Evolutionary conservation across 208 protist species (phyloP).

Genomic region (Balamuthia mandrillaris): DNA sequence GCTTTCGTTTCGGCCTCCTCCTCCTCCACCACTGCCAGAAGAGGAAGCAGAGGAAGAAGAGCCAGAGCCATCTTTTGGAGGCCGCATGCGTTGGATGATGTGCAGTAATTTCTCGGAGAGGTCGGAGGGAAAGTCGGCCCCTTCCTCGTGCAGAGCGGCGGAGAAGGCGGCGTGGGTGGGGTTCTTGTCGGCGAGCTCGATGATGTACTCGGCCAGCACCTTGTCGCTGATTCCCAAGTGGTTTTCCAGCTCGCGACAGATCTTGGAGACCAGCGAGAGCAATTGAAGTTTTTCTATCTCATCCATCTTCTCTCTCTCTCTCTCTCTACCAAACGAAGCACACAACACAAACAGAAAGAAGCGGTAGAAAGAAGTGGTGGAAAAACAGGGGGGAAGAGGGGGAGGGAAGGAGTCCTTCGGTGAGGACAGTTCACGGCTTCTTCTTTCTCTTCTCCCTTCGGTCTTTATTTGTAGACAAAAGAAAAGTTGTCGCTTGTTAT

Average conservation of each 20-base stretch:
- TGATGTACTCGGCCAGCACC: conserved; percentile 79
- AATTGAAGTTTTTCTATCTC: conserved; percentile 36
- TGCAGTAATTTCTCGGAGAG: conserved; percentile 60
- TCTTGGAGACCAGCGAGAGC: conserved; percentile 70
- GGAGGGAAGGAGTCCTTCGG: too few relatives aligned
- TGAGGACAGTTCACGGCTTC: too few relatives aligned
- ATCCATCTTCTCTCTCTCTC: conserved; percentile 7
- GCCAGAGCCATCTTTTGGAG: conserved; percentile 3
- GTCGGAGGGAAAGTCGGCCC: conserved; percentile 66
- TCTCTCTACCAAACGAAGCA: too few relatives aligned
- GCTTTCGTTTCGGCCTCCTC: neutral
- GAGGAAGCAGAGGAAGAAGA: neutral
- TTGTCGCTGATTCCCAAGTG: conserved; percentile 78
- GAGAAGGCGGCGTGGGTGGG: conserved; percentile 52
- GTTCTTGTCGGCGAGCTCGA: conserved; percentile 67
- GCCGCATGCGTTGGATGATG: conserved; percentile 69
- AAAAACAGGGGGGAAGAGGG: too few relatives aligned
- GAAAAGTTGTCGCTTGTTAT: too few relatives aligned
- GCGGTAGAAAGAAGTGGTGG: too few relatives aligned
- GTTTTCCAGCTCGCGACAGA: conserved; percentile 81
- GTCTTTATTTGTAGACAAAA: too few relatives aligned
- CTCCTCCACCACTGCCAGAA: too few relatives aligned
- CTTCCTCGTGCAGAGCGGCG: conserved; percentile 63
- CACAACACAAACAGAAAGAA: too few relatives aligned
- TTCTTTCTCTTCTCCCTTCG: too few relatives aligned